Evolutionary conservation across 352 stramenopile genomes (phyloP).

Genomic region (Globisporangium apiculatum): DNA sequence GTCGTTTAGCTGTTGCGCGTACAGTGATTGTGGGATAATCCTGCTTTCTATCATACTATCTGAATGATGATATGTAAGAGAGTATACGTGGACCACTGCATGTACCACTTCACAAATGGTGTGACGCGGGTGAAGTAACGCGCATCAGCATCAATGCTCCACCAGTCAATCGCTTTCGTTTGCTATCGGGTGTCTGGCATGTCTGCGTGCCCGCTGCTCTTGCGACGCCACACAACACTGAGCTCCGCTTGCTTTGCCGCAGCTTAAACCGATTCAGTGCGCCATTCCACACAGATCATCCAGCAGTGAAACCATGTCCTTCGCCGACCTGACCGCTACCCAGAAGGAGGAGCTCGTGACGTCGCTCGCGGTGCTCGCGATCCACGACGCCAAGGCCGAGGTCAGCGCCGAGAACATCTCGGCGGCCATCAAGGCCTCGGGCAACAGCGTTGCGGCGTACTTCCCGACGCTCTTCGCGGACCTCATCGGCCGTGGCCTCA

Average conservation of each 20-base stretch:
- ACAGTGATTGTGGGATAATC: no score
- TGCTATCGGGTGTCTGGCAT: not conserved
- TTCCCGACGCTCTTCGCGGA: constrained; percentile 79
- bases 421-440: constrained; percentile 65
- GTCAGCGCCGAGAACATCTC: constrained; percentile 76
- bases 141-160: not conserved
- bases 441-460: constrained; percentile 75
- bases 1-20: no score
- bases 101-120: not conserved
- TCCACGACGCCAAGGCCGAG: constrained; percentile 69
- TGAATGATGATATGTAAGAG: no score
- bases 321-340: constrained; percentile 73
- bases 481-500: constrained; percentile 70
- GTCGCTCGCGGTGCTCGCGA: constrained; percentile 76
- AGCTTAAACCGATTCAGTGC: constrained; percentile 88
- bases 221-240: constrained; percentile 30
- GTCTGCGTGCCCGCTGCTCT: no score
- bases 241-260: constrained; percentile 37
- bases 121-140: not conserved
- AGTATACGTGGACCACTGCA: no score
- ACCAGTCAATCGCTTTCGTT: not conserved
- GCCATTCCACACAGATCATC: constrained; percentile 25
- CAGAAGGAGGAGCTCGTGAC: constrained; percentile 84
- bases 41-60: no score
- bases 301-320: constrained; percentile 67